phyloP scores from a whole-genome alignment of 2,329 filamentous ascomycete genomes.

The Alternaria sp. region DNA sequence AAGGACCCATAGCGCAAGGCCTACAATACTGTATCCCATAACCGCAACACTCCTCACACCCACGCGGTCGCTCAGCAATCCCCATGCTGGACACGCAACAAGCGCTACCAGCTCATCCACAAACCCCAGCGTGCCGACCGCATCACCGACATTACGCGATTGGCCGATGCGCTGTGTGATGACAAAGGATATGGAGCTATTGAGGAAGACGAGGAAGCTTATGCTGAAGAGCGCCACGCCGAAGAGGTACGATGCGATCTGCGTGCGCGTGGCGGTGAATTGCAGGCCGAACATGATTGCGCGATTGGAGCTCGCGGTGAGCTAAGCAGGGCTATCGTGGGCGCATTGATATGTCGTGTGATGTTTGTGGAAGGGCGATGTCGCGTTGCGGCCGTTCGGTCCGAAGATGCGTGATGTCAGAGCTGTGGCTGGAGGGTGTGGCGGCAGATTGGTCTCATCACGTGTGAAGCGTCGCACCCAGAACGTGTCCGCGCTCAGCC shows the following conservation, averaged over 20 bases:
- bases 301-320: conserved; percentile 27
- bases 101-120: conserved; percentile 83
- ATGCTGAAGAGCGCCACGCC: conserved; percentile 87
- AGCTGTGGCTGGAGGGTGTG: conserved; percentile 6
- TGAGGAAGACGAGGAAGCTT: conserved; percentile 87
- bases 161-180: conserved; percentile 82
- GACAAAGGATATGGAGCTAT: conserved; percentile 83
- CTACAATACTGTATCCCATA: conserved; percentile 82
- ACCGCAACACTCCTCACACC: conserved; percentile 71
- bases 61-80: conserved; percentile 75
- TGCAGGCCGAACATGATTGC: conserved; percentile 44
- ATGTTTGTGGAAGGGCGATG: conserved; percentile 2
- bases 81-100: conserved; percentile 81
- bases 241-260: conserved; percentile 74
- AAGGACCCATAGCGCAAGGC: conserved; percentile 75
- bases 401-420: conserved; percentile 12
- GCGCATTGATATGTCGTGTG: conserved; percentile 16
- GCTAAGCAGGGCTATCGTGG: conserved; percentile 19
- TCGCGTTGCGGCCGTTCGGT: conserved; percentile 9
- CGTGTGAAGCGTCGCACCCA: neutral
- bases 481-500: neutral
- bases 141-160: conserved; percentile 74
- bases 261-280: conserved; percentile 64
- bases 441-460: conserved; percentile 1
- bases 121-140: conserved; percentile 84